Evolutionary conservation across 1,139 yeast species (phyloP), one percentile per base, ranked within the genome.

Genomic region (Saccharomycopsis crataegensis): DNA sequence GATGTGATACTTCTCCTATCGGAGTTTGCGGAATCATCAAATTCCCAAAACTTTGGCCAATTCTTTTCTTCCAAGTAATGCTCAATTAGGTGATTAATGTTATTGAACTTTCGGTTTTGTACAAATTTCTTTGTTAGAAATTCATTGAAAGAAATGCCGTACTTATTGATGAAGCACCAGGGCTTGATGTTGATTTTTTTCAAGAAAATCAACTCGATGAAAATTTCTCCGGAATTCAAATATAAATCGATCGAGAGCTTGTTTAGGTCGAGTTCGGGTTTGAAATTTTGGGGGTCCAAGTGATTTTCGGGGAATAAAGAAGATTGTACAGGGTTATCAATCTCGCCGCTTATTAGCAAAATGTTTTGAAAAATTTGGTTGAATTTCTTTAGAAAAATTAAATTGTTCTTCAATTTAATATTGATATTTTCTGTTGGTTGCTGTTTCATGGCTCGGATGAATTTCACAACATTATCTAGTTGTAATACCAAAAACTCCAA

Each of bases 121-220:
- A 54, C 50, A 42, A 53, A 46, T 38, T 56, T 51, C n/a, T 54
- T 50, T 9, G 48, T 53, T 11, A 56, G 22, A 51, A 56, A 56
- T 37, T 56, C 58, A 31, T 46, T 52, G 36, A 56, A 56, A 12
- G 57, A 54, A n/a, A 56, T 36, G 12, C 43, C 46, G 28, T 51
- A 31, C 22, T 51, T 43, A 38, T 56, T 56, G 31, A 56, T 54
- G 16, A 56, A 51, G 34, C 58, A 56, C 58, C 58, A 56, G 11
- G 58, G 58, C 22, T 53, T 55, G 1, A 46, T 32, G 3, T 31
- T 40, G 8, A 56, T 56, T 40, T 46, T 51, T 36, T 56, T 56
- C 31, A 56, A 44, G 22, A 53, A 53, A 8, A 54, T 46, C 7
- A 56, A 45, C 36, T 56, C 58, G 31, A 56, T 51, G 33, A 54